Evolutionary conservation across 2,329 filamentous ascomycete species (phyloP).

Genomic region (Aspergillus brunneoviolaceus): DNA sequence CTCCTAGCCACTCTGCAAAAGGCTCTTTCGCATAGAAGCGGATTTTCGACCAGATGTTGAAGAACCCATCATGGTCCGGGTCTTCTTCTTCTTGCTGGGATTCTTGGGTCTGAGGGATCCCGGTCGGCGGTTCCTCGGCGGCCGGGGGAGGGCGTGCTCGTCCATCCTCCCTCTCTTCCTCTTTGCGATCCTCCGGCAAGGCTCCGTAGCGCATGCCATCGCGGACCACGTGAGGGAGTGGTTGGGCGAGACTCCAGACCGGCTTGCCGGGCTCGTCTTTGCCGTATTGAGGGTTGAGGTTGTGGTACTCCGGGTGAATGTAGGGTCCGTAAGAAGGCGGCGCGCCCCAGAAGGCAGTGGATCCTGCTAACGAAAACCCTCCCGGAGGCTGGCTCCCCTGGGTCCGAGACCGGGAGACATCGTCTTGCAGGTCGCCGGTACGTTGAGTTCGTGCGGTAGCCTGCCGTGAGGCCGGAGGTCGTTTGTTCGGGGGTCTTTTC

Average conservation of each 20-base stretch:
- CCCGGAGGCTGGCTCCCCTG: slow-evolving; percentile 1
- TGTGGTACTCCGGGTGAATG: slow-evolving; percentile 17
- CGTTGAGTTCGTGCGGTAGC: background rate
- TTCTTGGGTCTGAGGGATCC: background rate
- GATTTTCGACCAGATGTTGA: slow-evolving; percentile 30
- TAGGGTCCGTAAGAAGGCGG: slow-evolving; percentile 5
- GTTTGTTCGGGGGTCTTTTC: background rate
- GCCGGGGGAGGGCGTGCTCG: background rate
- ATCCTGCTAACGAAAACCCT: background rate
- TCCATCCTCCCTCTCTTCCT: background rate
- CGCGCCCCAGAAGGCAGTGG: background rate
- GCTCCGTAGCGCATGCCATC: slow-evolving; percentile 44
- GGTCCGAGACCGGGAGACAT: background rate
- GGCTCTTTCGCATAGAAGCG: slow-evolving; percentile 28
- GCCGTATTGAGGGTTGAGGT: slow-evolving; percentile 53
- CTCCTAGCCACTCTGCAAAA: slow-evolving; percentile 32
- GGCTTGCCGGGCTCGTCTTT: slow-evolving; percentile 44
- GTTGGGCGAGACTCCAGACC: slow-evolving; percentile 53
- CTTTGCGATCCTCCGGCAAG: slow-evolving; percentile 11
- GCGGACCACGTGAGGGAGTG: slow-evolving; percentile 52
- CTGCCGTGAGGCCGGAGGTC: background rate
- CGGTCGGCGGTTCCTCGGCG: background rate
- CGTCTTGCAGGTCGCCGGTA: background rate
- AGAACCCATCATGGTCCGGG: slow-evolving; percentile 12
- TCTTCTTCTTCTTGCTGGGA: background rate